Evolutionary conservation across 805 yeast genomes (phyloP).

Genomic region (Yamadazyma philogaea): DNA sequence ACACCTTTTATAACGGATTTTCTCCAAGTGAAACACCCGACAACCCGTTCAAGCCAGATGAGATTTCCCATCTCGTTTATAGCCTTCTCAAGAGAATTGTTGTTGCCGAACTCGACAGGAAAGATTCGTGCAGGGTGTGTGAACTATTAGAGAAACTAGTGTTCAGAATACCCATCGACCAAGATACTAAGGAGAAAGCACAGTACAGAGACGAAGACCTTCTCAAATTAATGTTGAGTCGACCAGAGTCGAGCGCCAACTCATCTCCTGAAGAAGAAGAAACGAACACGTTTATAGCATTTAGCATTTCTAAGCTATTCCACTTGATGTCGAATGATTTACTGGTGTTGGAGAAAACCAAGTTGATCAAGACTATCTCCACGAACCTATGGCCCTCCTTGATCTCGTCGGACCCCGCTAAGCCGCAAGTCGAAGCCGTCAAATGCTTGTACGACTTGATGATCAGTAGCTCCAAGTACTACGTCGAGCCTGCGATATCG

Average conservation of each 20-base stretch:
- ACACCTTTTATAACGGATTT: constrained; percentile 1
- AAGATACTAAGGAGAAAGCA: not conserved
- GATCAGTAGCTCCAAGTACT: constrained; percentile 46
- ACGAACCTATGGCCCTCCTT: constrained; percentile 56
- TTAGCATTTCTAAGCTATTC: constrained; percentile 43
- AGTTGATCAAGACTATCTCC: constrained; percentile 28
- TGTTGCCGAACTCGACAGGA: constrained; percentile 15
- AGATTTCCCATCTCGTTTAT: constrained; percentile 19
- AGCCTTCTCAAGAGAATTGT: constrained; percentile 18
- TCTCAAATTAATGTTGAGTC: constrained; percentile 15
- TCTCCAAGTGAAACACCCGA: not conserved
- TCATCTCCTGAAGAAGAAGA: constrained; percentile 12
- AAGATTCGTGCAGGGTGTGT: constrained; percentile 20
- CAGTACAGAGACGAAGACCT: constrained; percentile 11
- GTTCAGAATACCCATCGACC: constrained; percentile 18
- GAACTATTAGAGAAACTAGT: constrained; percentile 20
- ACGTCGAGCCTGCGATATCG: constrained; percentile 72
- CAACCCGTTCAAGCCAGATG: constrained; percentile 16
- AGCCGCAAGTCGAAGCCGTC: constrained; percentile 68
- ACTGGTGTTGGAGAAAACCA: constrained; percentile 26
- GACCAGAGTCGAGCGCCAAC: constrained; percentile 10
- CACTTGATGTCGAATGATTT: constrained; percentile 29
- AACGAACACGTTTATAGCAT: constrained; percentile 29
- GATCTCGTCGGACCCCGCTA: constrained; percentile 43
- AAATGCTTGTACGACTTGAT: constrained; percentile 62